phyloP scores from a whole-genome alignment of 169 alveolate genomes.

The Theileria parva region DNA sequence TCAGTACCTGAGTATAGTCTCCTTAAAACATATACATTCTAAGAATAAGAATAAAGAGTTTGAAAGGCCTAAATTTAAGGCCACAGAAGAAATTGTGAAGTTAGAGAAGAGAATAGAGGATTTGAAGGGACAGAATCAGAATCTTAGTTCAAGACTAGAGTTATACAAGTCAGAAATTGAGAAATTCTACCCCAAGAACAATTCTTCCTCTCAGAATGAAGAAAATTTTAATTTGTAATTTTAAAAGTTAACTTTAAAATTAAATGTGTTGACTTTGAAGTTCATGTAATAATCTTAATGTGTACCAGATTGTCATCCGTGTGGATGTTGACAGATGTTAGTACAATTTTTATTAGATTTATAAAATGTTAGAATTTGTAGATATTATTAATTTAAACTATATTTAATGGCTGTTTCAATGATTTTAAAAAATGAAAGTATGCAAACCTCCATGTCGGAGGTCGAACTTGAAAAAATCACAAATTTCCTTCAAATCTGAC shows the following conservation, averaged over 20 bases:
- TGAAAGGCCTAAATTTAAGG: background rate
- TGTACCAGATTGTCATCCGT: background rate
- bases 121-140: background rate
- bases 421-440: background rate
- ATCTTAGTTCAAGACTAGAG: constrained; percentile 17
- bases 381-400: background rate
- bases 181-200: constrained; percentile 21
- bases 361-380: background rate
- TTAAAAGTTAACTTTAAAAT: background rate
- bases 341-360: background rate
- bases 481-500: background rate
- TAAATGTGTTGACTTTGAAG: background rate
- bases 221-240: background rate
- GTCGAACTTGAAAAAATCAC: constrained; percentile 6
- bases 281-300: background rate
- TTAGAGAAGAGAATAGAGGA: background rate
- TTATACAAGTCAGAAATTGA: constrained; percentile 45
- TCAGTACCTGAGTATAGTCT: constrained; percentile 43
- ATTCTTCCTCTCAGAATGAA: background rate
- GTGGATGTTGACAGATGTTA: background rate
- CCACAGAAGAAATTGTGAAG: background rate
- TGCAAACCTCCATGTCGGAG: background rate
- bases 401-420: background rate
- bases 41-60: background rate
- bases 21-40: background rate